Conservation (phyloP, 2,329 filamentous ascomycete species). For the Didymella segeticola region DNA sequence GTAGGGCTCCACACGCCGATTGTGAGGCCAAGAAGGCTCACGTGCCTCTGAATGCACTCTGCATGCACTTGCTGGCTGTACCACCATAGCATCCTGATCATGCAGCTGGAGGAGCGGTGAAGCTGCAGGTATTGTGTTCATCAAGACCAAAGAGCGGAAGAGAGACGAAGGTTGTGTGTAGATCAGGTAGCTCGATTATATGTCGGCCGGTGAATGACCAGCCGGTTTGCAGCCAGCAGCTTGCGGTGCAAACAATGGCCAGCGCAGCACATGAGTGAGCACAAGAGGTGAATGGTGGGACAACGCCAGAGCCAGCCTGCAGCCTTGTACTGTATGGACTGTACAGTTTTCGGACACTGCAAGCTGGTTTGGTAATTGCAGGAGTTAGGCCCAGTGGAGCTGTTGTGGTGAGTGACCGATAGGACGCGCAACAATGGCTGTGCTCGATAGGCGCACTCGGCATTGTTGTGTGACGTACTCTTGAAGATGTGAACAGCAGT, state of each 20-base stretch:
- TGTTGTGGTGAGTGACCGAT: conserved; percentile 22
- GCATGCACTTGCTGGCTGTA: conserved; percentile 23
- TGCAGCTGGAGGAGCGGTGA: conserved; percentile 29
- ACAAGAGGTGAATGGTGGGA: conserved; percentile 19
- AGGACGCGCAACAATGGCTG: conserved; percentile 20
- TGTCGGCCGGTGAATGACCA: not conserved
- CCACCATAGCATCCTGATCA: conserved; percentile 17
- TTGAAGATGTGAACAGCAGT: not conserved
- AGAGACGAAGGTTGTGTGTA: not conserved
- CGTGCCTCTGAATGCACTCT: conserved; percentile 10
- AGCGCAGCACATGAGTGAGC: conserved; percentile 34
- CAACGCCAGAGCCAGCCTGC: conserved; percentile 22
- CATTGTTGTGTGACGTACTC: conserved; percentile 11
- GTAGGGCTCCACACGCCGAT: conserved; percentile 15
- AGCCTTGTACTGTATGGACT: conserved; percentile 22
- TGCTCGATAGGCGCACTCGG: conserved; percentile 1
- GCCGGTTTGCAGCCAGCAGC: conserved; percentile 6
- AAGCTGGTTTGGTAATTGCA: conserved; percentile 22
- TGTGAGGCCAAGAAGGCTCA: conserved; percentile 14
- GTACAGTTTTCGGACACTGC: conserved; percentile 9
- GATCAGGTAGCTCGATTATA: not conserved
- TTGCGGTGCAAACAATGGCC: conserved; percentile 23
- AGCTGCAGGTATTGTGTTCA: conserved; percentile 18
- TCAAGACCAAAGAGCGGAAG: not conserved
- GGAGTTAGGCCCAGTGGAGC: conserved; percentile 22